Percentiles rank a stretch among this genome's conserved stretches.
These are phyloP conservation scores for Sherardia arvensis DNA, from an alignment of 257 asterid species.

Conservation along the genomic window DNA sequence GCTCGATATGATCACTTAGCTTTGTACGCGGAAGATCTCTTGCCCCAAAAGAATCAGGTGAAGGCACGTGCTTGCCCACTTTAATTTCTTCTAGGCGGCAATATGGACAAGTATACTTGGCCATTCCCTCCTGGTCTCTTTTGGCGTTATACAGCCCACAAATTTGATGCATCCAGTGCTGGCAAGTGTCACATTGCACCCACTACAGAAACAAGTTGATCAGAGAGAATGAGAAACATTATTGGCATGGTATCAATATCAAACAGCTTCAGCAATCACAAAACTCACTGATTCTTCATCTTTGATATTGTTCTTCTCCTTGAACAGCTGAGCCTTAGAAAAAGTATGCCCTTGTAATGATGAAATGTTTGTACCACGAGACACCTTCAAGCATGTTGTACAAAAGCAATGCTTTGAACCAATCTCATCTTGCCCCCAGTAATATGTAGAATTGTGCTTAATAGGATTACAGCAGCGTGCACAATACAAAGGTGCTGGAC, in stretches of 20 bases:
- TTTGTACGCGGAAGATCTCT: constrained; percentile 56
- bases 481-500: constrained; percentile 40
- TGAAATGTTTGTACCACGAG: constrained; percentile 37
- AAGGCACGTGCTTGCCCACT: constrained; percentile 23
- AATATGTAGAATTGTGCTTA: constrained; percentile 32
- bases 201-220: constrained; percentile 39
- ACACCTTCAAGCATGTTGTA: constrained; percentile 31
- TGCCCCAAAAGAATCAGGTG: constrained; percentile 36
- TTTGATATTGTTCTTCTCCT: constrained; percentile 33
- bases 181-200: constrained; percentile 70
- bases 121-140: constrained; percentile 40
- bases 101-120: constrained; percentile 41
- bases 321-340: constrained; percentile 34
- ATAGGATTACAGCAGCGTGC: constrained; percentile 34
- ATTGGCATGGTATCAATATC: constrained; percentile 6
- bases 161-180: constrained; percentile 63
- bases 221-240: background rate
- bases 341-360: constrained; percentile 34
- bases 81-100: constrained; percentile 44
- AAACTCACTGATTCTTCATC: constrained; percentile 44
- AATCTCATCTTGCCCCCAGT: constrained; percentile 28
- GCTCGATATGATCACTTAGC: constrained; percentile 63
- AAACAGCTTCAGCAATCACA: constrained; percentile 4
- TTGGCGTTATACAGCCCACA: constrained; percentile 59
- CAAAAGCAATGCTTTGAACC: constrained; percentile 35